Conservation (phyloP, 2,329 filamentous ascomycete species). For the Aureobasidium sp. region DNA sequence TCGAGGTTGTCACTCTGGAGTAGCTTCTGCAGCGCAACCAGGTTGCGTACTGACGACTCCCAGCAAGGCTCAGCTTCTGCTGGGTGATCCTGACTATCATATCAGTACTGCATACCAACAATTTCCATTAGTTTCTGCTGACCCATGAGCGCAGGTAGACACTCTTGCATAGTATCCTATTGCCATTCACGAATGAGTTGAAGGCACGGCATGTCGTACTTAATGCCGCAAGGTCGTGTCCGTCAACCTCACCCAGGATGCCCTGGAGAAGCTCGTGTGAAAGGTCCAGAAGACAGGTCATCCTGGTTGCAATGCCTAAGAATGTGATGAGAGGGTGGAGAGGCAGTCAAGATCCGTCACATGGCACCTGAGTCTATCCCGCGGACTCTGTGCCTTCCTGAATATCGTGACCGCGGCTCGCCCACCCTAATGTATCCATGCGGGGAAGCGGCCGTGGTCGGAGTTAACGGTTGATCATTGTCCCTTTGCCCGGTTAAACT, state of each 20-base stretch:
- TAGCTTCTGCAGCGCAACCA: conserved; percentile 35
- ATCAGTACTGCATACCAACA: neutral
- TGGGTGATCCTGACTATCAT: conserved; percentile 4
- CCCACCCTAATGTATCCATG: conserved; percentile 3
- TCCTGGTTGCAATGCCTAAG: conserved; percentile 11
- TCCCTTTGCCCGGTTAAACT: neutral
- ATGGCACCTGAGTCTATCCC: neutral
- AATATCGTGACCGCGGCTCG: conserved; percentile 1
- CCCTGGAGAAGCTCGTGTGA: conserved; percentile 56
- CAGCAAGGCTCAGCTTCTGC: conserved; percentile 23
- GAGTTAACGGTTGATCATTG: neutral
- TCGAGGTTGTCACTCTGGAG: conserved; percentile 32
- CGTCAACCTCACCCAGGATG: conserved; percentile 49
- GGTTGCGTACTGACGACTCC: conserved; percentile 27
- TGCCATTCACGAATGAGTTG: conserved; percentile 46
- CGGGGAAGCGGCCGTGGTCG: neutral
- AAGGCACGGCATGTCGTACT: conserved; percentile 45
- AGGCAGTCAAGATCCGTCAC: neutral
- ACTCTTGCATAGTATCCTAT: conserved; percentile 51
- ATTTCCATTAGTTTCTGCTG: conserved; percentile 12
- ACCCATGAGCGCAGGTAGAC: conserved; percentile 43
- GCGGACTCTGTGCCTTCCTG: neutral
- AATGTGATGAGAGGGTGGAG: neutral
- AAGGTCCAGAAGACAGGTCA: conserved; percentile 35
- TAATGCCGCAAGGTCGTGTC: conserved; percentile 47